Evolutionary conservation across 1,139 yeast genomes (phyloP).

Genomic region (Blastobotrys illinoisensis): DNA sequence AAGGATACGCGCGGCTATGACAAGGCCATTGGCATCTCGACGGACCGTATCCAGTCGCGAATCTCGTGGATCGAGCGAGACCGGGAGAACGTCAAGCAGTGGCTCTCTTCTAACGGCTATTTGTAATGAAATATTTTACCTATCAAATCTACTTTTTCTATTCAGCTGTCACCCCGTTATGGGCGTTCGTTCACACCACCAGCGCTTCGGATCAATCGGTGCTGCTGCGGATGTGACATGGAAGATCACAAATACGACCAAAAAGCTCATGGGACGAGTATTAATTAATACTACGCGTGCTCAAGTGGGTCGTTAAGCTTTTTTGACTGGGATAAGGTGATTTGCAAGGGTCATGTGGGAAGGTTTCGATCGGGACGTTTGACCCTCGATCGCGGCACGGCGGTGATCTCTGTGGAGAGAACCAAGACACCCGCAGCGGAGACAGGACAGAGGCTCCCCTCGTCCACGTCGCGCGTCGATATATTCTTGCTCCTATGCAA

Average conservation of each 20-base stretch:
- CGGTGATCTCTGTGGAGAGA: not conserved
- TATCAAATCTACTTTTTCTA: no score
- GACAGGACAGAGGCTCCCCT: not conserved
- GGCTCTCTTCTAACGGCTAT: conserved; percentile 24
- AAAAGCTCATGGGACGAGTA: not conserved
- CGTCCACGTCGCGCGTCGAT: not conserved
- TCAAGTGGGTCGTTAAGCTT: not conserved
- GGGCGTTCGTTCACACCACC: no score
- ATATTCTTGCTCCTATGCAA: not conserved
- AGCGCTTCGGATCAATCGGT: no score
- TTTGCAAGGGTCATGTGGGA: not conserved
- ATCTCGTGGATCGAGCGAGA: conserved; percentile 66
- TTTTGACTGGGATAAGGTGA: not conserved
- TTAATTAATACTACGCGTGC: not conserved
- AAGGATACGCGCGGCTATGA: conserved; percentile 70
- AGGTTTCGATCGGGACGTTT: not conserved
- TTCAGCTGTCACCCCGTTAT: no score
- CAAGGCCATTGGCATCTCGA: conserved; percentile 64
- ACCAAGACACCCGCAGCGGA: not conserved
- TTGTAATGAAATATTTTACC: not conserved
- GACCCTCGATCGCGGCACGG: conserved; percentile 1
- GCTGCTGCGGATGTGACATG: no score
- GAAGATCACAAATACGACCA: no score
- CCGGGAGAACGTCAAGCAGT: conserved; percentile 45
- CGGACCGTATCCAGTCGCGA: conserved; percentile 61